Base-by-base conservation (phyloP, 805 yeast species). In the Myxozyma kluyveri region DNA sequence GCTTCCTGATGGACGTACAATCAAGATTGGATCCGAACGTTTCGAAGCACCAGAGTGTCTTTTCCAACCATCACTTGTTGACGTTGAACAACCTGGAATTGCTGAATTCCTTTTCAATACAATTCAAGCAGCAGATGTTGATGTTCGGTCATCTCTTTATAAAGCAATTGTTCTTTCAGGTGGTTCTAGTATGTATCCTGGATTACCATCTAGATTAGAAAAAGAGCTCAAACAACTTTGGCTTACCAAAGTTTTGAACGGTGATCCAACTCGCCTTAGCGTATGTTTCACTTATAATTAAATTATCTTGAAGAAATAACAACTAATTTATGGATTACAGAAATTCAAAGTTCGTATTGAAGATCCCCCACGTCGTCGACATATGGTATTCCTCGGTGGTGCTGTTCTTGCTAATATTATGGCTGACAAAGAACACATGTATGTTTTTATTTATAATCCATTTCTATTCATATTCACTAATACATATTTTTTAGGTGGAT, bases 181-280 rank as follows among this genome's bases (percentile, higher is more conserved):
- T 68, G 99, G 99, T 52, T 90, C 98, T 1, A 86, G 96, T 46
- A 93, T 93, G 99, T 93, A 93, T 67, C 98, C 99, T 1, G 99
- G 99, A 27, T 79, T 93, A 62, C 99, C 99, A 18, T 86, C 96
- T 10, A 79, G 99, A 65, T 75, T 93, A 61, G 98, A 93, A 70
- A 91, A 88, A 69, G 99, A 93, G 70, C 78, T 93, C 70, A 93
- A 93, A 72, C 99, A 93, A 70, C 81, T 88, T 62, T 93, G 98
- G 98, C 83, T 86, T 61, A 83, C 95, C 2, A 81, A 82, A 65
- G 96, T 93, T 18, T 79, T 93, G 55, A 81, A 84, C 59, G 89
- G 89, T 46, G 96, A 93, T 71, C 83, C 97, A 24, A 66, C 88
- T 17, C 79, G 98, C 66, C 76, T 93, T 61, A 58, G 60, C 42